Percentiles rank a stretch among this genome's conserved stretches.
These are phyloP conservation scores for Corynespora cassiicola DNA, from an alignment of 2,329 filamentous ascomycete species.

Conservation along the genomic window DNA sequence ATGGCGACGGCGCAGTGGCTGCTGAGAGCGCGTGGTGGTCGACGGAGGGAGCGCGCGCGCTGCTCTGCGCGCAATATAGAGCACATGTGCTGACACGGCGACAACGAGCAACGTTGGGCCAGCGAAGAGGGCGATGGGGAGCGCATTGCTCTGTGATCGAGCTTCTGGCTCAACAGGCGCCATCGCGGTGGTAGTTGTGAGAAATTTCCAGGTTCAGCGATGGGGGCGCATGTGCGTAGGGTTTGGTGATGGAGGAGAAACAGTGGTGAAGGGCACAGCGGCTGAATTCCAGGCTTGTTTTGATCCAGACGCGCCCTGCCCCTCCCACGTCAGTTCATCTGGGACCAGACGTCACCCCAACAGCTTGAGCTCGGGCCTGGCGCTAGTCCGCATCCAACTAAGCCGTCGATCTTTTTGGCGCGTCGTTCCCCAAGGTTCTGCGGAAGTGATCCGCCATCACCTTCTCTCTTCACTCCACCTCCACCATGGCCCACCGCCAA, in stretches of 20 bases:
- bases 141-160: constrained; percentile 36
- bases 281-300: constrained; percentile 24
- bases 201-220: constrained; percentile 2
- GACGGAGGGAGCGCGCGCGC: constrained; percentile 40
- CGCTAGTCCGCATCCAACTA: constrained; percentile 14
- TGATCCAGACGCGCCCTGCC: constrained; percentile 31
- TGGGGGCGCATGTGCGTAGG: constrained; percentile 12
- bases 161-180: constrained; percentile 42
- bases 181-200: constrained; percentile 27
- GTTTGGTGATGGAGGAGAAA: constrained; percentile 6
- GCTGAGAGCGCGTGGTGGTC: constrained; percentile 39
- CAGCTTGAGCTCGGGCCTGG: not conserved
- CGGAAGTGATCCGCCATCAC: not conserved
- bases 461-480: constrained; percentile 3
- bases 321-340: constrained; percentile 28
- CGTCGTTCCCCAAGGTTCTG: not conserved
- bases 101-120: constrained; percentile 38
- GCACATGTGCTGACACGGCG: constrained; percentile 35
- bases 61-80: constrained; percentile 36
- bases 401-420: constrained; percentile 27
- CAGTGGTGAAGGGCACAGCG: constrained; percentile 2
- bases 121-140: constrained; percentile 39
- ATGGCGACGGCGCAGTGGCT: constrained; percentile 35
- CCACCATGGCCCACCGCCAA: constrained; percentile 34
- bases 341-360: constrained; percentile 12